Conservation (phyloP, 2,329 filamentous ascomycete genomes). For the Elsinoe batatas region DNA sequence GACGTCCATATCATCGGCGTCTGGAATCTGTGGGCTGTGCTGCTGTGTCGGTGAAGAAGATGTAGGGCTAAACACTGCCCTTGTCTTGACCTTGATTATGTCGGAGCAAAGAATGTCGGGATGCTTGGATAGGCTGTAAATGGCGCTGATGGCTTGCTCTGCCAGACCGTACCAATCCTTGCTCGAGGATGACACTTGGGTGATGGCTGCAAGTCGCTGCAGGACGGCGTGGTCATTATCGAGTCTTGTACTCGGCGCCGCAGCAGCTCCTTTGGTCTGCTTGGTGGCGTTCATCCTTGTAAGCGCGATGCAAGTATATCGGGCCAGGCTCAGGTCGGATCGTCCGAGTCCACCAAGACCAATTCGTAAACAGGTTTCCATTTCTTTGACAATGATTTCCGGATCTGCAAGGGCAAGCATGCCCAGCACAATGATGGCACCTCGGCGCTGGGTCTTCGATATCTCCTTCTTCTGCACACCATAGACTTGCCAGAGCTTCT, state of each 20-base stretch:
- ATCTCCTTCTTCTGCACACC: slow-evolving; percentile 89
- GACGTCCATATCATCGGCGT: slow-evolving; percentile 28
- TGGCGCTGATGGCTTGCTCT: slow-evolving; percentile 91
- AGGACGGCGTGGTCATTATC: slow-evolving; percentile 88
- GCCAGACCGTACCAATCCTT: slow-evolving; percentile 92
- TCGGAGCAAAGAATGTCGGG: slow-evolving; percentile 89
- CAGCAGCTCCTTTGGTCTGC: slow-evolving; percentile 60
- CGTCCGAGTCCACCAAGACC: slow-evolving; percentile 74
- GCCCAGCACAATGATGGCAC: slow-evolving; percentile 89
- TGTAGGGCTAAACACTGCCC: slow-evolving; percentile 61
- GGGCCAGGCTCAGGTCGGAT: slow-evolving; percentile 76
- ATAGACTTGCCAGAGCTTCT: slow-evolving; percentile 96
- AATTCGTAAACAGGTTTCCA: slow-evolving; percentile 86
- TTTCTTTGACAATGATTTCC: slow-evolving; percentile 86
- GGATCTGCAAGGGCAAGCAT: slow-evolving; percentile 93
- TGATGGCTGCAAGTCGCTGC: slow-evolving; percentile 68
- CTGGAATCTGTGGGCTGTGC: slow-evolving; percentile 18
- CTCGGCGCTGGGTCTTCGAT: slow-evolving; percentile 78
- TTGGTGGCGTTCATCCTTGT: slow-evolving; percentile 80
- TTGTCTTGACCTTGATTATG: slow-evolving; percentile 78
- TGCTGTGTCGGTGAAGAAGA: slow-evolving; percentile 31
- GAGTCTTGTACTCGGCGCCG: slow-evolving; percentile 61
- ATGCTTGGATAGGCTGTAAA: slow-evolving; percentile 88
- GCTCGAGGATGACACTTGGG: slow-evolving; percentile 75
- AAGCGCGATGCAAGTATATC: slow-evolving; percentile 90